These are phyloP conservation scores for Cerioporus squamosus DNA, from an alignment of 1,284 basidiomycete species.

Conservation along the genomic window DNA sequence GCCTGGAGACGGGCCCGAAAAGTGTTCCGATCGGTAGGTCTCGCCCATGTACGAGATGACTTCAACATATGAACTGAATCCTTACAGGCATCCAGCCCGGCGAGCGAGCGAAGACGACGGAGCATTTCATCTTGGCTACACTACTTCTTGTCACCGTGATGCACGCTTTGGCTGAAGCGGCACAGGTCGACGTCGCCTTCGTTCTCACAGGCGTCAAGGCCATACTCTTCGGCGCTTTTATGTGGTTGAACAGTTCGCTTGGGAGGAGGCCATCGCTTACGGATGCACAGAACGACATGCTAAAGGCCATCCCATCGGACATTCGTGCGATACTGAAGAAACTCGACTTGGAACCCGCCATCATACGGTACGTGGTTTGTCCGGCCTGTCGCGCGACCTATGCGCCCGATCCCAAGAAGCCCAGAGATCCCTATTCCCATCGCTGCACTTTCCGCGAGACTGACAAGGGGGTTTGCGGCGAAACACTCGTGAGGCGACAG, in stretches of 20 bases:
- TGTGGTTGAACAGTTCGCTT: background rate
- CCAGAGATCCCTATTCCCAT: background rate
- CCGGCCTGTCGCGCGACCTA: constrained; percentile 8
- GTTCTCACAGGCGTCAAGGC: background rate
- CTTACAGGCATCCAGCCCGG: background rate
- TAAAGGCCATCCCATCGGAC: background rate
- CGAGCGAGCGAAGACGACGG: background rate
- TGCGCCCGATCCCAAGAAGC: background rate
- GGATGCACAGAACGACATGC: too few relatives aligned
- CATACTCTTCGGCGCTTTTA: background rate
- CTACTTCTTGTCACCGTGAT: background rate
- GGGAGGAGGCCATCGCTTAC: background rate
- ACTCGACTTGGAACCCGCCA: constrained; percentile 2
- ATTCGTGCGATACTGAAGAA: background rate
- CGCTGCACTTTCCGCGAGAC: background rate
- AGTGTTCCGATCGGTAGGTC: background rate
- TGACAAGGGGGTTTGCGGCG: background rate
- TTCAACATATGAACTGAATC: background rate
- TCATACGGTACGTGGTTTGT: constrained; percentile 8
- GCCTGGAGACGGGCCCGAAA: background rate
- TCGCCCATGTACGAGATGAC: too few relatives aligned
- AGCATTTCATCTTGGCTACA: background rate
- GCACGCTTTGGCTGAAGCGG: background rate
- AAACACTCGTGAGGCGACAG: background rate
- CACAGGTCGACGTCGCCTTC: background rate